Evolutionary conservation across 164 flowering plant genomes (phyloP).

Genomic region (Vitis rotundifolia): DNA sequence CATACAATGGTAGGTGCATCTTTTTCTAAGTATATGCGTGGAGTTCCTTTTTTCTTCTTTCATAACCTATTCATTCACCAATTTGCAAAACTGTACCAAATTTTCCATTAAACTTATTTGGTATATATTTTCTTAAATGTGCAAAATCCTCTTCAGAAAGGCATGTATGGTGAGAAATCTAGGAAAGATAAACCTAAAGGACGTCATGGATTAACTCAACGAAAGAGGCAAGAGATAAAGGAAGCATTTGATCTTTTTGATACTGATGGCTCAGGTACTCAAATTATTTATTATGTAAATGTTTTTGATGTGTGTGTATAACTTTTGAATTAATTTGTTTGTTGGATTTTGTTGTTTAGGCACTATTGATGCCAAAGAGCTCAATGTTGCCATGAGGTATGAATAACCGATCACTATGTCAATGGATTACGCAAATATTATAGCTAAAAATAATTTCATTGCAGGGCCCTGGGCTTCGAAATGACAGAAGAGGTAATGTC

Average conservation of each 20-base stretch:
- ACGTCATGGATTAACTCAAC: constrained; percentile 70
- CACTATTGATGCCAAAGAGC: constrained; percentile 95
- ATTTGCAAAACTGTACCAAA: background rate
- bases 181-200: constrained; percentile 70
- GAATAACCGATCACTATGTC: background rate
- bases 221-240: constrained; percentile 88
- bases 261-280: constrained; percentile 88
- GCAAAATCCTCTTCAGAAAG: constrained; percentile 27
- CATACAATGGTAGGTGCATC: no score
- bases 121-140: background rate
- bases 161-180: constrained; percentile 44
- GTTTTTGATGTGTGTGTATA: background rate
- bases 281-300: background rate
- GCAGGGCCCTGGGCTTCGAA: constrained; percentile 98
- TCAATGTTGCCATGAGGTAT: constrained; percentile 99
- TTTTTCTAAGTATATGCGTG: no score
- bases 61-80: background rate
- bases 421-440: background rate
- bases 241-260: constrained; percentile 98
- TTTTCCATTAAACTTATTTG: background rate
- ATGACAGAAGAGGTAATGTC: constrained; percentile 89
- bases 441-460: constrained; percentile 11
- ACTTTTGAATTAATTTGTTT: background rate
- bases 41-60: background rate
- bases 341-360: constrained; percentile 38